A percentile compares a stretch with the other conserved stretches of the same genome.
Conservation (phyloP, 2,329 filamentous ascomycete species). For the Graphiopsis chlorocephala region DNA sequence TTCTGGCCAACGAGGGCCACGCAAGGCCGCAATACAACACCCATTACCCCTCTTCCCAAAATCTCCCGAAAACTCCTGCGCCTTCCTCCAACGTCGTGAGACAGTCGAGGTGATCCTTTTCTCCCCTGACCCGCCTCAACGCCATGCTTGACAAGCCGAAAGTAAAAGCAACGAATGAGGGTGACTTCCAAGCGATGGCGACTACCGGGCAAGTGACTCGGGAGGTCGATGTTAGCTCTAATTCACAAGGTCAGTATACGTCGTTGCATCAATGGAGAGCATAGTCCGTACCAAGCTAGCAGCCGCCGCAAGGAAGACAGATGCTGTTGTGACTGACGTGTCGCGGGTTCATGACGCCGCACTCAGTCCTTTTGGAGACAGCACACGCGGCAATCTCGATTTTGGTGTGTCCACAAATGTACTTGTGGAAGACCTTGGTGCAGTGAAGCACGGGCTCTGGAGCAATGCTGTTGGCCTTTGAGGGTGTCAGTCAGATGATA, state of each 20-base stretch:
- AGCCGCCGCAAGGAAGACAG: constrained; percentile 46
- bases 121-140: not conserved
- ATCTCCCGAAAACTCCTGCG: not conserved
- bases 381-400: constrained; percentile 46
- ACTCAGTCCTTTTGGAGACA: constrained; percentile 43
- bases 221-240: not conserved
- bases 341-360: constrained; percentile 42
- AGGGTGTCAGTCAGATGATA: not conserved
- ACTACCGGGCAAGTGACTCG: not conserved
- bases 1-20: not conserved
- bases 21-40: not conserved
- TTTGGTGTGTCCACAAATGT: constrained; percentile 46
- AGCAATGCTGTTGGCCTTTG: constrained; percentile 4
- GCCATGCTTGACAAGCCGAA: constrained; percentile 1
- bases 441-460: constrained; percentile 28
- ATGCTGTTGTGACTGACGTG: constrained; percentile 48
- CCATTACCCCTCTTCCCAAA: constrained; percentile 1
- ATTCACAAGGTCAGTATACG: not conserved
- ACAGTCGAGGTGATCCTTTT: not conserved
- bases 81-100: not conserved
- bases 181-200: not conserved
- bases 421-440: constrained; percentile 47
- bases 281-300: constrained; percentile 24
- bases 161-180: not conserved
- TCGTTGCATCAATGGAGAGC: not conserved